phyloP scores from a whole-genome alignment of 208 protist genomes.

The Trypanosoma brucei region DNA sequence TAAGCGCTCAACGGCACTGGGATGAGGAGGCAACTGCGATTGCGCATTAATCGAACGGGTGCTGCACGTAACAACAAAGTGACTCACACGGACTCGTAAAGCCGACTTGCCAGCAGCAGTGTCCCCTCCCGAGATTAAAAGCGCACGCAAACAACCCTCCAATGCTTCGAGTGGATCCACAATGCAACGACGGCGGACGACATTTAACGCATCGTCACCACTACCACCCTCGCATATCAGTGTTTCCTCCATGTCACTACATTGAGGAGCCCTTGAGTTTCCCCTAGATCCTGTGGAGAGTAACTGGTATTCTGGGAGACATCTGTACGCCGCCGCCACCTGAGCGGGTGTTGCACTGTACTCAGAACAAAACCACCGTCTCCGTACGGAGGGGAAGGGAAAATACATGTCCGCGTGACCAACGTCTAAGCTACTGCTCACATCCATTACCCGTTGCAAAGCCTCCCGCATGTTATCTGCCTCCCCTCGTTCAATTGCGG shows the following conservation, averaged over 20 bases:
- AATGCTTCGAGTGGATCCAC: constrained; percentile 62
- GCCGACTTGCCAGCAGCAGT: constrained; percentile 3
- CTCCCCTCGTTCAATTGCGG: neutral
- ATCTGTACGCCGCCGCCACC: constrained; percentile 38
- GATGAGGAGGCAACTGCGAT: neutral
- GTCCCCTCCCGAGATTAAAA: constrained; percentile 3
- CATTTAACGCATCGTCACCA: constrained; percentile 19
- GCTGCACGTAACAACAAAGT: constrained; percentile 82
- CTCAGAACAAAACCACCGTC: constrained; percentile 68
- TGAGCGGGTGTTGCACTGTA: constrained; percentile 48
- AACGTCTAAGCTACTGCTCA: constrained; percentile 29
- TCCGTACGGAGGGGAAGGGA: constrained; percentile 58
- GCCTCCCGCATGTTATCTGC: constrained; percentile 5
- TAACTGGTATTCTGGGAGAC: constrained; percentile 47
- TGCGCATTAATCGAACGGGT: constrained; percentile 51
- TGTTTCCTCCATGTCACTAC: neutral
- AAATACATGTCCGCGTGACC: constrained; percentile 76
- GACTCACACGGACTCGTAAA: constrained; percentile 52
- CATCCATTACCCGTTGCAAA: constrained; percentile 21
- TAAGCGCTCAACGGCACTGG: neutral
- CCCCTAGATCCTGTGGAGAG: constrained; percentile 25
- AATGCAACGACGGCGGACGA: constrained; percentile 21
- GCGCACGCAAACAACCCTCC: constrained; percentile 30
- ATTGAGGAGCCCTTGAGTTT: neutral
- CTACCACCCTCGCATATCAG: constrained; percentile 1